Conservation (phyloP, 2,329 filamentous ascomycete species). For the Talaromyces atroroseus region DNA sequence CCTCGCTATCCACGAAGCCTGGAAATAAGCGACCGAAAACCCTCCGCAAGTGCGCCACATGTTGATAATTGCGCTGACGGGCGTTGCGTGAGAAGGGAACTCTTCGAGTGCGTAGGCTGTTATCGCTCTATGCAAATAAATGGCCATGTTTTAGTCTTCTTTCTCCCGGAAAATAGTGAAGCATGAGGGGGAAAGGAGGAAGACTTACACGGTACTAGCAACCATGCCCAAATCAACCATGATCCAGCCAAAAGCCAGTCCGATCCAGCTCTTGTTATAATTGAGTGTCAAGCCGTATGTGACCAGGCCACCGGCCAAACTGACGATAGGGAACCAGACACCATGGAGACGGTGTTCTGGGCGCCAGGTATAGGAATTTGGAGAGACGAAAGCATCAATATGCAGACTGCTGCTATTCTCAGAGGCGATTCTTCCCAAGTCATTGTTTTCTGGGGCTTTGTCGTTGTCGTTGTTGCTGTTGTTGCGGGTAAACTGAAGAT, state of each 20-base stretch:
- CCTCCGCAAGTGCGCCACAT: slow-evolving; percentile 37
- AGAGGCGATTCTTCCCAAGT: not conserved
- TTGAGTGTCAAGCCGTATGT: slow-evolving; percentile 32
- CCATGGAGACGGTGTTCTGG: slow-evolving; percentile 33
- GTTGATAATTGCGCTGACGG: slow-evolving; percentile 33
- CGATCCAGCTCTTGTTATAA: slow-evolving; percentile 32
- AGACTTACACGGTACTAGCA: slow-evolving; percentile 28
- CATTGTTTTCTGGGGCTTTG: not conserved
- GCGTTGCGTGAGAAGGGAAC: slow-evolving; percentile 30
- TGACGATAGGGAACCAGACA: slow-evolving; percentile 28
- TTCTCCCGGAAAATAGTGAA: not conserved
- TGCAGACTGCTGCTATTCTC: slow-evolving; percentile 6
- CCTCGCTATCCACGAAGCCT: slow-evolving; percentile 30
- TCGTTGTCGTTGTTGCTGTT: not conserved
- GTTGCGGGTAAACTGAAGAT: not conserved
- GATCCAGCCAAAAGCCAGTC: slow-evolving; percentile 33
- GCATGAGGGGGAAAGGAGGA: not conserved
- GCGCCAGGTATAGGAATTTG: slow-evolving; percentile 17
- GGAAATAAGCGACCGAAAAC: slow-evolving; percentile 34
- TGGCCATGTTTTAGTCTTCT: not conserved
- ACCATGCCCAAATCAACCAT: slow-evolving; percentile 35
- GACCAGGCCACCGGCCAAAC: slow-evolving; percentile 28
- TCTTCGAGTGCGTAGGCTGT: slow-evolving; percentile 33
- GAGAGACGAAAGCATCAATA: not conserved
- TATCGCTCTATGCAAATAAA: slow-evolving; percentile 18